Conservation (phyloP, 2,329 filamentous ascomycete species). For the Colletotrichum sp. region DNA sequence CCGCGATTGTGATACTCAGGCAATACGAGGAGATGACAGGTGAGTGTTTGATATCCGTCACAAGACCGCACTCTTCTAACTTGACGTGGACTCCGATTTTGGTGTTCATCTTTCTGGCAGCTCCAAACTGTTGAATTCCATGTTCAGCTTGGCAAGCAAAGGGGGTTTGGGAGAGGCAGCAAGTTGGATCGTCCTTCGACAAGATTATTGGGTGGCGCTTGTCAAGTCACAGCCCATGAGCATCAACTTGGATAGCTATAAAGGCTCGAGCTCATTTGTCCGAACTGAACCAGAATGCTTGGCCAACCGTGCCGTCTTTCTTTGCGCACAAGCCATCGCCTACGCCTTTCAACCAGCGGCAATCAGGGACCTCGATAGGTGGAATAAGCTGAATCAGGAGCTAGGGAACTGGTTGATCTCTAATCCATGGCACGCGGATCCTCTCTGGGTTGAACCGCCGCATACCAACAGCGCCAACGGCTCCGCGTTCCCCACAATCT, state of each 20-base stretch:
- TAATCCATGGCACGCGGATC: slow-evolving; percentile 20
- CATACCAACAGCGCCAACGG: background rate
- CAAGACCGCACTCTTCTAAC: background rate
- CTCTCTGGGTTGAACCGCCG: slow-evolving; percentile 3
- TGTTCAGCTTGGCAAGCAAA: slow-evolving; percentile 29
- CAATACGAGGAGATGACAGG: slow-evolving; percentile 46
- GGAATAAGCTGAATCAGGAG: slow-evolving; percentile 25
- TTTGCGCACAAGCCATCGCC: slow-evolving; percentile 35
- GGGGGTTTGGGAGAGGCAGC: slow-evolving; percentile 45
- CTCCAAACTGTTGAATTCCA: slow-evolving; percentile 29
- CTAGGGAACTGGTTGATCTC: slow-evolving; percentile 27
- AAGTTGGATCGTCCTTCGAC: slow-evolving; percentile 52
- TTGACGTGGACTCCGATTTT: slow-evolving; percentile 25
- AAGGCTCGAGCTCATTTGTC: slow-evolving; percentile 26
- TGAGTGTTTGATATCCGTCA: background rate
- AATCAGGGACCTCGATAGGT: slow-evolving; percentile 24
- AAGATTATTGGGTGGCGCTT: slow-evolving; percentile 53
- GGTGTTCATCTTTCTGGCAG: slow-evolving; percentile 31
- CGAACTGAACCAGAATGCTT: slow-evolving; percentile 28
- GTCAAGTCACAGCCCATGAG: slow-evolving; percentile 41
- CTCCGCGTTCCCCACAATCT: slow-evolving; percentile 17
- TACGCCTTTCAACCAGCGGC: slow-evolving; percentile 35
- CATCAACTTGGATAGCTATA: slow-evolving; percentile 40
- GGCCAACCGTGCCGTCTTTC: slow-evolving; percentile 29
- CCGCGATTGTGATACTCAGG: slow-evolving; percentile 40